Conservation (phyloP, 768 basidiomycete species). For the Kwoniella bestiolae region DNA sequence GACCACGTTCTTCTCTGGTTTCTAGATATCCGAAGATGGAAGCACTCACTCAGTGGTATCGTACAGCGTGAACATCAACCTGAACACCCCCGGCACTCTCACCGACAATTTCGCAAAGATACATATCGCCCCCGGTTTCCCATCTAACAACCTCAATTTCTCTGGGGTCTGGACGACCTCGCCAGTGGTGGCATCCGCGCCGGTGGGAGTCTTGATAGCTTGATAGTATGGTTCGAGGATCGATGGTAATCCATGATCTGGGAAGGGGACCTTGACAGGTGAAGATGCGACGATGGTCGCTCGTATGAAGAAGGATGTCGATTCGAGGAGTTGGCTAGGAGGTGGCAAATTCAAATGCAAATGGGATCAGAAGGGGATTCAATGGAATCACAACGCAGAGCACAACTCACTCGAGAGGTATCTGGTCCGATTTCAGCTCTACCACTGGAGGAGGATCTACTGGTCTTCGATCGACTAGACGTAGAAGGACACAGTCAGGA, state of each 20-base stretch:
- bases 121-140: conserved; percentile 46
- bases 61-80: conserved; percentile 54
- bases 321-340: conserved; percentile 43
- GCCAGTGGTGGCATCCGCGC: conserved; percentile 55
- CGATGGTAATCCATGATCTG: conserved; percentile 22
- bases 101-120: conserved; percentile 57
- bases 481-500: not conserved
- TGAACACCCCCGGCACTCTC: conserved; percentile 55
- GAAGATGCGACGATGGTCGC: conserved; percentile 50
- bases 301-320: conserved; percentile 52
- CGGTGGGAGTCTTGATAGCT: conserved; percentile 50
- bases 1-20: no score
- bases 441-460: conserved; percentile 58
- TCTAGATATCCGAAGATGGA: conserved; percentile 1
- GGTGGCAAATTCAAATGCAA: no score
- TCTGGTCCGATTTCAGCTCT: conserved; percentile 33
- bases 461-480: conserved; percentile 54
- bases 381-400: no score
- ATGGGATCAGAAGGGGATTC: no score
- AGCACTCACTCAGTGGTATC: conserved; percentile 52
- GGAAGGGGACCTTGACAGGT: conserved; percentile 20
- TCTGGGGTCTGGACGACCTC: conserved; percentile 56
- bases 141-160: conserved; percentile 50
- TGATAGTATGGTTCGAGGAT: conserved; percentile 27
- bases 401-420: conserved; percentile 13